phyloP scores from a whole-genome alignment of 306 rosid genomes.

The Argentina anserina region DNA sequence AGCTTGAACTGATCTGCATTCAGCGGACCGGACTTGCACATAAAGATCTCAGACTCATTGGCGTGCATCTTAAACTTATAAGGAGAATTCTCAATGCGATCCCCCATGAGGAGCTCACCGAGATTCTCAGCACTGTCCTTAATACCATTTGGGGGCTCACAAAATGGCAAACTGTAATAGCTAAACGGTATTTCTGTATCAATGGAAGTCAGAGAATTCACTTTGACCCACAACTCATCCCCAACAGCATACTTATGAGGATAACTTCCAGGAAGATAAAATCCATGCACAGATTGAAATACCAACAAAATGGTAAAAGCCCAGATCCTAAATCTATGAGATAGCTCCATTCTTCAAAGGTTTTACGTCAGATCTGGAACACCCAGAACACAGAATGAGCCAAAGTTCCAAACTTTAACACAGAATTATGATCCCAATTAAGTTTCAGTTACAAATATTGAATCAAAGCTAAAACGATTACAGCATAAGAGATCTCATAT shows the following conservation, averaged over 20 bases:
- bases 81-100: constrained; percentile 92
- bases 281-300: constrained; percentile 60
- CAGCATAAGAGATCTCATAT: constrained; percentile 14
- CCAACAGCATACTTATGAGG: constrained; percentile 69
- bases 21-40: constrained; percentile 57
- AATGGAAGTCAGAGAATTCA: constrained; percentile 86
- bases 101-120: constrained; percentile 98
- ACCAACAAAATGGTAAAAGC: constrained; percentile 46
- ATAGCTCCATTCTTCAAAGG: constrained; percentile 49
- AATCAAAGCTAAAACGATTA: not conserved
- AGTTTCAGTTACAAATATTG: constrained; percentile 16
- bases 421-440: constrained; percentile 15
- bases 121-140: constrained; percentile 96
- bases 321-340: constrained; percentile 43
- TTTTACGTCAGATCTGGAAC: constrained; percentile 66
- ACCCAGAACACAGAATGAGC: constrained; percentile 35
- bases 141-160: constrained; percentile 68
- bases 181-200: constrained; percentile 90
- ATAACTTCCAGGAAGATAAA: constrained; percentile 88
- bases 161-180: constrained; percentile 88
- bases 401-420: constrained; percentile 9
- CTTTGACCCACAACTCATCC: constrained; percentile 60
- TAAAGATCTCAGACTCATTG: constrained; percentile 67
- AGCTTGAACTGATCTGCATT: constrained; percentile 60
- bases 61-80: constrained; percentile 65